Conservation (phyloP, 2,329 filamentous ascomycete genomes). For the Cercospora sojina region DNA sequence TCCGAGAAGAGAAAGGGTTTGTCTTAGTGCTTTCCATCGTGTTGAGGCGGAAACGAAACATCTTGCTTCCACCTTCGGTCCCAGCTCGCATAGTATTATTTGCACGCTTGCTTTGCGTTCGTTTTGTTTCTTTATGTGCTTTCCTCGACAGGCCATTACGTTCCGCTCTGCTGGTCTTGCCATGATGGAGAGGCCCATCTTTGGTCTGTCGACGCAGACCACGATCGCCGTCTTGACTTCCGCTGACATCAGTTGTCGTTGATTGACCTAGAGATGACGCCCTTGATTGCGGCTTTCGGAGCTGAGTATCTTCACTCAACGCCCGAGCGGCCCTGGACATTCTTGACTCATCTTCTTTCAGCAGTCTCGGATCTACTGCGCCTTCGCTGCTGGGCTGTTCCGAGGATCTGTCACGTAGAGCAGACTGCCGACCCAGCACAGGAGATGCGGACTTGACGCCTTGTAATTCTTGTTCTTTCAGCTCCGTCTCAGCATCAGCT, state of each 20-base stretch:
- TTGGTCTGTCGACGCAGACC: constrained; percentile 1
- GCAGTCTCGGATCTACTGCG: constrained; percentile 16
- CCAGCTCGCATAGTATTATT: constrained; percentile 5
- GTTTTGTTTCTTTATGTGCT: constrained; percentile 16
- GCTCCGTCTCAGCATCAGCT: not conserved
- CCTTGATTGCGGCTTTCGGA: constrained; percentile 20
- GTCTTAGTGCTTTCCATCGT: constrained; percentile 14
- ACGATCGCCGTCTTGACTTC: constrained; percentile 21
- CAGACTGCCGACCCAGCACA: not conserved
- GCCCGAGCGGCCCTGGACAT: not conserved
- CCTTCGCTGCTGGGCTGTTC: constrained; percentile 24
- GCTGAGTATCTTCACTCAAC: constrained; percentile 2
- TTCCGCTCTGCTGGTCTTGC: constrained; percentile 21
- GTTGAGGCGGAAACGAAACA: constrained; percentile 20
- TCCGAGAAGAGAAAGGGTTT: constrained; percentile 9
- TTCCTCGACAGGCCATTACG: constrained; percentile 24
- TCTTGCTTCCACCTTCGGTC: constrained; percentile 15
- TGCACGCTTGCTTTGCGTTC: constrained; percentile 1
- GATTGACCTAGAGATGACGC: constrained; percentile 26
- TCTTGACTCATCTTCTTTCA: not conserved
- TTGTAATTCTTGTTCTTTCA: not conserved
- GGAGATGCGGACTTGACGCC: not conserved
- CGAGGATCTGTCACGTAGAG: not conserved
- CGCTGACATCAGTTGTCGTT: constrained; percentile 23
- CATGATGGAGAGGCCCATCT: constrained; percentile 1